Conservation (phyloP, 768 basidiomycete genomes). For the Lanmaoa rubissima region DNA sequence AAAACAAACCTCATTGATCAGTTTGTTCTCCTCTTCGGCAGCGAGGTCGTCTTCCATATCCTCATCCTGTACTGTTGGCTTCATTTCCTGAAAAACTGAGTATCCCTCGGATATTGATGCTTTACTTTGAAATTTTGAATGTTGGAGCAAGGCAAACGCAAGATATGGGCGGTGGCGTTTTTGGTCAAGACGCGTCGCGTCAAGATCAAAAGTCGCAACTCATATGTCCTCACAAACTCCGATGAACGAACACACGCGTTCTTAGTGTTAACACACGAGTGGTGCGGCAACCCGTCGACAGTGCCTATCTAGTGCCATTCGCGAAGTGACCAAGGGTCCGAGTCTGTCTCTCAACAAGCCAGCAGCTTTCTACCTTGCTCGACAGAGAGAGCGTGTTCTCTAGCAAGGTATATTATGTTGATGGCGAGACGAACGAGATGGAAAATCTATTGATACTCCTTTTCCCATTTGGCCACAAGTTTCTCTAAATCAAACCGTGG, state of each 20-base stretch:
- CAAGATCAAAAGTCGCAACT: background rate
- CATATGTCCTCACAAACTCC: no score
- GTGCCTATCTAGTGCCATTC: conserved; percentile 9
- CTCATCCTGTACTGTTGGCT: conserved; percentile 47
- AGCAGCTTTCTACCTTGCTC: conserved; percentile 7
- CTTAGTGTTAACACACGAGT: background rate
- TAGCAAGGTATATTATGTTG: conserved; percentile 32
- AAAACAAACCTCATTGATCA: conserved; percentile 75
- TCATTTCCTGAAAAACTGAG: conserved; percentile 34
- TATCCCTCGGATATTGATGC: background rate
- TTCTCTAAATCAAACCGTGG: conserved; percentile 96
- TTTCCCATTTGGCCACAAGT: conserved; percentile 73
- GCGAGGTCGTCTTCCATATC: conserved; percentile 78
- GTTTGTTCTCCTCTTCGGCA: conserved; percentile 84
- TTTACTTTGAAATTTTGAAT: background rate
- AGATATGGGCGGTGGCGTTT: background rate
- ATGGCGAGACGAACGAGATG: conserved; percentile 14
- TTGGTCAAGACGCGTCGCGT: conserved; percentile 29
- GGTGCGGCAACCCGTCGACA: background rate
- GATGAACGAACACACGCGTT: conserved; percentile 1
- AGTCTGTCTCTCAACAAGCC: background rate
- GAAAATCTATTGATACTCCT: conserved; percentile 52
- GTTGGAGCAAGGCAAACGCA: background rate
- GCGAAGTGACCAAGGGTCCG: background rate
- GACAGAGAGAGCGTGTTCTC: conserved; percentile 17